Evolutionary conservation across 2,329 filamentous ascomycete genomes (phyloP).

Genomic region (Sporothrix curviconia): DNA sequence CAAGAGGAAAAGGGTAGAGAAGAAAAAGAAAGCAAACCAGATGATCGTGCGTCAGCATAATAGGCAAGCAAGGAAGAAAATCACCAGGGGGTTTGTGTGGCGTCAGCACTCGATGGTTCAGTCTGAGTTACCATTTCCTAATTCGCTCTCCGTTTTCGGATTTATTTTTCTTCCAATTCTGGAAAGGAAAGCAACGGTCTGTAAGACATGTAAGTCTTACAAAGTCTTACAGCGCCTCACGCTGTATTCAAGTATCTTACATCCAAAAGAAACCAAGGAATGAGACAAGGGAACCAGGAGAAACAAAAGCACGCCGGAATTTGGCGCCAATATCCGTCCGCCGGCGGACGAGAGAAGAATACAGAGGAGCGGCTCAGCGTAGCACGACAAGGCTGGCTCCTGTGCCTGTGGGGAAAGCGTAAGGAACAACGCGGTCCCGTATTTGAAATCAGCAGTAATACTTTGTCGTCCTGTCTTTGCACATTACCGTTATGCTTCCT

Average conservation of each 20-base stretch:
- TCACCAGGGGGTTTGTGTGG: no score
- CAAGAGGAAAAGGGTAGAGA: no score
- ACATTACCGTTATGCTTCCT: background rate
- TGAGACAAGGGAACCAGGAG: no score
- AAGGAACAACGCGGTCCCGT: background rate
- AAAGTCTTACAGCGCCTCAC: background rate
- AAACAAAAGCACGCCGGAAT: background rate
- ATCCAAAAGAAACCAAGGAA: background rate
- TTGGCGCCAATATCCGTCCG: background rate
- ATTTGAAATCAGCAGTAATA: slow-evolving; percentile 1
- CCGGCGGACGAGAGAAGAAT: background rate
- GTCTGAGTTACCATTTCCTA: background rate
- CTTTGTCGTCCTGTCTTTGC: background rate
- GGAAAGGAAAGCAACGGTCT: no score
- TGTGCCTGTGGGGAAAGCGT: background rate
- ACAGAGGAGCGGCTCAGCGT: background rate
- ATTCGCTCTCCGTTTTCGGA: background rate
- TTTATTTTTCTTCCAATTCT: background rate
- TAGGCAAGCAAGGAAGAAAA: no score
- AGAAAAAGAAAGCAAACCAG: no score
- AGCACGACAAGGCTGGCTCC: background rate
- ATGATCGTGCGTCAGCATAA: no score
- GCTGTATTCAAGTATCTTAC: background rate
- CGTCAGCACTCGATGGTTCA: no score
- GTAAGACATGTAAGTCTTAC: background rate